A percentile compares a stretch with the other conserved stretches of the same genome.
These are phyloP conservation scores for Achaetomium macrosporum DNA, from an alignment of 2,329 filamentous ascomycete species.

Conservation along the genomic window DNA sequence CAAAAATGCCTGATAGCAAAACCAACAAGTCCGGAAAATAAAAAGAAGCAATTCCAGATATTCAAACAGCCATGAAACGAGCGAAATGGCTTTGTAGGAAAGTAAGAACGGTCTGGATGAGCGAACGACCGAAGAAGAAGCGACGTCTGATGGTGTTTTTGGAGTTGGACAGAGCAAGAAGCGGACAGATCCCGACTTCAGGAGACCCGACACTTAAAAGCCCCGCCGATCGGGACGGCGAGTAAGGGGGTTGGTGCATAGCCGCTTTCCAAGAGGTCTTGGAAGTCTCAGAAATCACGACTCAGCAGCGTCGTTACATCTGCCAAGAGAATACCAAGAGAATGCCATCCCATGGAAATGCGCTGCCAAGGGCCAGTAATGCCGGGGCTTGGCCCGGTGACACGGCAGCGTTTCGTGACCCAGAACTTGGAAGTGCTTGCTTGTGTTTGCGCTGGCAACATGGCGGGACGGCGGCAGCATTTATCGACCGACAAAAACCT, in stretches of 20 bases:
- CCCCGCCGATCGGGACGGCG: slow-evolving; percentile 8
- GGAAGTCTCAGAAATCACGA: slow-evolving; percentile 4
- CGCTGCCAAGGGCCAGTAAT: slow-evolving; percentile 5
- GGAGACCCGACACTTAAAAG: slow-evolving; percentile 12
- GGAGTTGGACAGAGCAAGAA: slow-evolving; percentile 6
- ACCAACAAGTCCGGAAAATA: background rate
- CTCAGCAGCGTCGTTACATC: slow-evolving; percentile 4
- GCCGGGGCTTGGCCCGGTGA: too few species aligned
- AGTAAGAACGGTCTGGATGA: slow-evolving; percentile 13
- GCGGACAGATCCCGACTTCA: slow-evolving; percentile 7
- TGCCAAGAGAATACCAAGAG: slow-evolving; percentile 3
- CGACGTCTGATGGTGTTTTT: background rate
- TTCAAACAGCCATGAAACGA: slow-evolving; percentile 24
- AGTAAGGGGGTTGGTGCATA: slow-evolving; percentile 18
- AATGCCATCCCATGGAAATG: background rate
- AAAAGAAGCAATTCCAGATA: slow-evolving; percentile 8
- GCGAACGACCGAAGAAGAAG: slow-evolving; percentile 17
- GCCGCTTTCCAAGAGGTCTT: slow-evolving; percentile 19
- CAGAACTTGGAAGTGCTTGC: too few species aligned
- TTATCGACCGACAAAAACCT: too few species aligned
- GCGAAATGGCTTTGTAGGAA: slow-evolving; percentile 16
- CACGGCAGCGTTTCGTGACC: too few species aligned
- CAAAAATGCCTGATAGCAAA: background rate
- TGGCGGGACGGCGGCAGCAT: too few species aligned
- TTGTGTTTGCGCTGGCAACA: too few species aligned